Evolutionary conservation across 176 grass and related monocot genomes (phyloP).

Genomic region (Phoenix roebelenii): DNA sequence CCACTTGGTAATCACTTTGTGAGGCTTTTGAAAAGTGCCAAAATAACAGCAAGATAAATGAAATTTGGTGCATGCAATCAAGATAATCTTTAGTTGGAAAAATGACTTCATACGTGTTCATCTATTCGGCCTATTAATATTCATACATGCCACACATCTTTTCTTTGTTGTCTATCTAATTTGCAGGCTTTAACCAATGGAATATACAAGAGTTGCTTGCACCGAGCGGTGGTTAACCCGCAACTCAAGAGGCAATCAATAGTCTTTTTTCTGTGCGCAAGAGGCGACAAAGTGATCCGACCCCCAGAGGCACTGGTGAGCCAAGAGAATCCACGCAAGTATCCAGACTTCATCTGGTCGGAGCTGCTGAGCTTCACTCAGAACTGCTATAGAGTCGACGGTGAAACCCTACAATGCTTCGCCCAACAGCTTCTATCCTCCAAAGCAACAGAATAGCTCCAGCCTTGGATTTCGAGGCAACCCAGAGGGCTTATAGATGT

Average conservation of each 20-base stretch:
- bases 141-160: too few species aligned
- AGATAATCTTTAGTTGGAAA: too few species aligned
- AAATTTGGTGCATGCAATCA: too few species aligned
- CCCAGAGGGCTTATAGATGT: too few species aligned
- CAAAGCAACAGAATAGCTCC: too few species aligned
- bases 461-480: too few species aligned
- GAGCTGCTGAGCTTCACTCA: slow-evolving; percentile 83
- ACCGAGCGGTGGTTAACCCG: slow-evolving; percentile 74
- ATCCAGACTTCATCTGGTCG: slow-evolving; percentile 88
- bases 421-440: slow-evolving; percentile 28
- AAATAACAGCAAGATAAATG: too few species aligned
- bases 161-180: too few species aligned
- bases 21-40: too few species aligned
- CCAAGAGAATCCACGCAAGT: slow-evolving; percentile 18
- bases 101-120: too few species aligned
- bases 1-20: too few species aligned
- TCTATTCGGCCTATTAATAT: too few species aligned
- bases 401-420: slow-evolving; percentile 58
- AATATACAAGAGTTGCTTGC: slow-evolving; percentile 85
- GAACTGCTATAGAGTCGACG: slow-evolving; percentile 60
- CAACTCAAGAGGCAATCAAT: slow-evolving; percentile 46
- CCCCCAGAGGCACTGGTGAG: slow-evolving; percentile 24
- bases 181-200: slow-evolving; percentile 72
- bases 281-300: slow-evolving; percentile 60
- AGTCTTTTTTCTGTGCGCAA: slow-evolving; percentile 79